Evolutionary conservation across 75 land plant species (phyloP).

Genomic region (Isoetes taiwanensis): DNA sequence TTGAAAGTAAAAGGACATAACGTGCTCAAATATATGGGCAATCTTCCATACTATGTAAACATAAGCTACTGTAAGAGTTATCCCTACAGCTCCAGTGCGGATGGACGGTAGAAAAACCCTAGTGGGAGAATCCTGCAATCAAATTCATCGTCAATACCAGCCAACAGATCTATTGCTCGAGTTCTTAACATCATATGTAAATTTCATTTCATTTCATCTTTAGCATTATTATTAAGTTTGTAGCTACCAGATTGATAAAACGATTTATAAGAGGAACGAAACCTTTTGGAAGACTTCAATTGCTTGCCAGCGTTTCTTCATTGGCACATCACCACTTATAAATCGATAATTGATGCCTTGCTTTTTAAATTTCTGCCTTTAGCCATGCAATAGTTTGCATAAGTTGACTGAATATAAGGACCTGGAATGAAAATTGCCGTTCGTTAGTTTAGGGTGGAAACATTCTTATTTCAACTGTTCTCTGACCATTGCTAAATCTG

Average conservation of each 20-base stretch:
- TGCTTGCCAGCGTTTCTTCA: slow-evolving; percentile 37
- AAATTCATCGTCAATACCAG: no score
- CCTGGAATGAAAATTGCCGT: no score
- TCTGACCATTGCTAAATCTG: slow-evolving; percentile 25
- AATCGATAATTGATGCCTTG: slow-evolving; percentile 34
- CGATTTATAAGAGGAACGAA: no score
- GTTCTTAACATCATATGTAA: no score
- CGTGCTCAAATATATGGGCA: no score
- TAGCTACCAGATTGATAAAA: no score
- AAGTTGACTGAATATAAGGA: slow-evolving; percentile 35
- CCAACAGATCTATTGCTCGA: no score
- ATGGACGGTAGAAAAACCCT: slow-evolving; percentile 32
- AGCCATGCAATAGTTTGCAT: slow-evolving; percentile 39
- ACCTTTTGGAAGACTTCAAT: slow-evolving; percentile 39
- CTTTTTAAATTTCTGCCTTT: slow-evolving; percentile 29
- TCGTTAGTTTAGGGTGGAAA: no score
- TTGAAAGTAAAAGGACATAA: no score
- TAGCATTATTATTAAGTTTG: no score
- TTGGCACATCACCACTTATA: slow-evolving; percentile 38
- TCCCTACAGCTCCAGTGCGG: slow-evolving; percentile 36
- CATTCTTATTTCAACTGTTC: no score
- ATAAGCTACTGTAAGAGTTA: slow-evolving; percentile 34
- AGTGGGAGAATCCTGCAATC: slow-evolving; percentile 33
- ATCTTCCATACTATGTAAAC: slow-evolving; percentile 35
- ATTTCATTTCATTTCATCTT: no score